phyloP scores from a whole-genome alignment of 2,329 filamentous ascomycete genomes.

The Nothomitra cinnamomea region DNA sequence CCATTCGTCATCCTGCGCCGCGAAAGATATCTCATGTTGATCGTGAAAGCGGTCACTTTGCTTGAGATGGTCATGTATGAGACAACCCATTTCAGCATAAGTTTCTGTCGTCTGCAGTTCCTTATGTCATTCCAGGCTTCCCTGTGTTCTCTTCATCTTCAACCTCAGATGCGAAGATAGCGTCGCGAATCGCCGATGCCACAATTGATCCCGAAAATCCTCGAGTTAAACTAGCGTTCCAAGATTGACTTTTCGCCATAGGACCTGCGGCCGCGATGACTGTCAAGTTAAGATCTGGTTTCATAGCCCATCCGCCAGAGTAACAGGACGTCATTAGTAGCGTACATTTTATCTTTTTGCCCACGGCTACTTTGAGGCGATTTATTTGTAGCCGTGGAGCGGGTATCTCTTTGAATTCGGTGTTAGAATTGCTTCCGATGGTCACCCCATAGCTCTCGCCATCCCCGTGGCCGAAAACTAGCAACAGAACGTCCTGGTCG shows the following conservation, averaged over 20 bases:
- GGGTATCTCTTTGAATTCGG: neutral
- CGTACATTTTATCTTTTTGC: neutral
- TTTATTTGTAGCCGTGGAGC: slow-evolving; percentile 6
- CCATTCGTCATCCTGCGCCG: slow-evolving; percentile 12
- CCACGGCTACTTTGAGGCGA: slow-evolving; percentile 3
- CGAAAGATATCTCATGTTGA: slow-evolving; percentile 9
- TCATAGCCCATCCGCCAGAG: neutral
- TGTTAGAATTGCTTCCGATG: slow-evolving; percentile 4
- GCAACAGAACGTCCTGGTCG: slow-evolving; percentile 8
- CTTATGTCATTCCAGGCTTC: slow-evolving; percentile 5
- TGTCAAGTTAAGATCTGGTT: slow-evolving; percentile 5
- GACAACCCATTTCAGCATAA: neutral
- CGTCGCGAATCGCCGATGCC: slow-evolving; percentile 8
- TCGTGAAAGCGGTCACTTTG: slow-evolving; percentile 1
- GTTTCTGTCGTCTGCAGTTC: neutral
- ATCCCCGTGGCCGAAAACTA: slow-evolving; percentile 11
- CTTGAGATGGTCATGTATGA: neutral
- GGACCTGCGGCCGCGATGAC: slow-evolving; percentile 6
- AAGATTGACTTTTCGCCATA: slow-evolving; percentile 5
- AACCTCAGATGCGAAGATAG: neutral
- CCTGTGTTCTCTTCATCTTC: neutral
- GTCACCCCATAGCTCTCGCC: slow-evolving; percentile 5
- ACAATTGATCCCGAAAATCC: slow-evolving; percentile 7
- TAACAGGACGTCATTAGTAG: neutral
- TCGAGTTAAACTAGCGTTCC: slow-evolving; percentile 5